Evolutionary conservation across 257 asterid species (phyloP), one percentile per base, ranked within the genome.

Genomic region (Capsicum chinense): DNA sequence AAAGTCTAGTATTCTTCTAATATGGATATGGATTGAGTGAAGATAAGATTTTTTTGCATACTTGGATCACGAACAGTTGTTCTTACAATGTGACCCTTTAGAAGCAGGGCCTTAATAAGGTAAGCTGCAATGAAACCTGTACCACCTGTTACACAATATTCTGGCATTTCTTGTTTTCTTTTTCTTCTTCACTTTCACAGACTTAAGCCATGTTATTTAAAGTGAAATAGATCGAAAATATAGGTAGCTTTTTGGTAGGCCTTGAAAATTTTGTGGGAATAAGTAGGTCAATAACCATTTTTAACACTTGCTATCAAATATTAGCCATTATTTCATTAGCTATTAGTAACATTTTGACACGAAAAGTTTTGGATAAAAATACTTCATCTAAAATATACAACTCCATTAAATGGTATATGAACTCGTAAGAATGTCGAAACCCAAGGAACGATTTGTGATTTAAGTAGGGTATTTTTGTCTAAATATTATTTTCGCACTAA

Each of bases 1-100:
- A 39, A 39, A 39, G 42, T 39, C 3, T 39, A 39, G 33, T 5
- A 64, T 63, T 63, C 59, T 56, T 56, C 69, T 21, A 5, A 5
- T 21, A 63, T 64, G 3, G 44, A 26, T 64, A 64, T 9, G 47
- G 26, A 39, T 42, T 47, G 3, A 44, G 5, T 6, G 35, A 3
- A 17, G 15, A 12, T 26, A n/a, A 15, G 66, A 35, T 5, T 17
- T 14, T 26, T 26, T 64, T 19, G 7, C 2, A 17, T 80, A 91
- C 98, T 97, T 7, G 98, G 97, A 90, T 97, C 91, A n/a, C 98
- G 87, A 0, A 88, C 98, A 0, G 99, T 97, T 17, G 98, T 90
- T 74, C 94, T 90, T 19, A 97, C 96, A 4, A 17, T 70, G 79
- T 93, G 91, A 39, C 98, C 98, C 74, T 90, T 92, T 79, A 89